phyloP scores from a whole-genome alignment of 2,329 filamentous ascomycete species.

The Colletotrichum kahawae region DNA sequence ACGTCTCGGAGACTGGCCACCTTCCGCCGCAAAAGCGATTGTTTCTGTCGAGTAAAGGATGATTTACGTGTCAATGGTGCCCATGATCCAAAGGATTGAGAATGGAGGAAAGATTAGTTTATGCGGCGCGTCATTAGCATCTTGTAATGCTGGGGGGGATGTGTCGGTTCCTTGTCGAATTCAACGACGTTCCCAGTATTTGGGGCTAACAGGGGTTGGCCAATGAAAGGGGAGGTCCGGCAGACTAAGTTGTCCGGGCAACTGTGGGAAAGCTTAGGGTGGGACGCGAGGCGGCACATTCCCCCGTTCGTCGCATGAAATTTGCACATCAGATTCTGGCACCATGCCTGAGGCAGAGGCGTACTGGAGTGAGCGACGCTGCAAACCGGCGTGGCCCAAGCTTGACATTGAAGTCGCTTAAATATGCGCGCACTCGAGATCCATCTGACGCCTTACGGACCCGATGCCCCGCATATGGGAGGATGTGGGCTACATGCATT shows the following conservation, averaged over 20 bases:
- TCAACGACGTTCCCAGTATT: conserved; percentile 21
- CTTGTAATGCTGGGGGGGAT: conserved; percentile 18
- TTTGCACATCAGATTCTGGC: background rate
- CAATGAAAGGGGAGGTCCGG: conserved; percentile 8
- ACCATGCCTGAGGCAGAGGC: conserved; percentile 1
- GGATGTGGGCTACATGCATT: background rate
- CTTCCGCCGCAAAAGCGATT: conserved; percentile 12
- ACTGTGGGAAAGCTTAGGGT: background rate
- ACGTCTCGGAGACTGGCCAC: conserved; percentile 4
- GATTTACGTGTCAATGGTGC: conserved; percentile 44
- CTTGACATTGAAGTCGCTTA: background rate
- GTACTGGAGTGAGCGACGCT: background rate
- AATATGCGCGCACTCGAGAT: background rate
- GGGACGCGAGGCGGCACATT: conserved; percentile 5
- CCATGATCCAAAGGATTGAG: conserved; percentile 40
- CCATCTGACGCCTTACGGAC: background rate
- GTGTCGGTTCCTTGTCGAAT: conserved; percentile 23
- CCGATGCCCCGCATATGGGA: background rate
- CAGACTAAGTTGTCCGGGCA: conserved; percentile 28
- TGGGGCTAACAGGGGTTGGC: conserved; percentile 18
- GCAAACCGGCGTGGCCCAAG: background rate
- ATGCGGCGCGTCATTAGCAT: conserved; percentile 37
- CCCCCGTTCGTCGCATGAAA: background rate
- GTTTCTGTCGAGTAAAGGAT: conserved; percentile 33
- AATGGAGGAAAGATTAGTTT: conserved; percentile 38